Evolutionary conservation across 805 yeast genomes (phyloP), one percentile per base, ranked within the genome.

Genomic region (Wickerhamiella parazyma): DNA sequence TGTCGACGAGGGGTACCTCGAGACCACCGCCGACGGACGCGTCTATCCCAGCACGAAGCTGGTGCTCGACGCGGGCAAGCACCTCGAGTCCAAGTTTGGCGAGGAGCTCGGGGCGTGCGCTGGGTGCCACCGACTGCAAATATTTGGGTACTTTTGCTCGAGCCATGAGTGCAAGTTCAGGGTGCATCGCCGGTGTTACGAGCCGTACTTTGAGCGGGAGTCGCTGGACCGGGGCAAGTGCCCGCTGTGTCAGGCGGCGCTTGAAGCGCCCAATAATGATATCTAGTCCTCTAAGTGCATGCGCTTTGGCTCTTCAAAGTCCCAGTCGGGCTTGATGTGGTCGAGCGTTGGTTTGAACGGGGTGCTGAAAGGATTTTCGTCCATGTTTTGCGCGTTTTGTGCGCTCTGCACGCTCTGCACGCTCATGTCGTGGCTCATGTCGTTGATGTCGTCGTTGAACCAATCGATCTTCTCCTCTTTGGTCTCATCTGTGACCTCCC

Each of bases 1-100:
- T 31, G n/a, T 21, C 10, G 28, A 31, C 11, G 43, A 40, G 19
- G 43, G 43, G 8, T 40, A 35, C 36, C 21, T 40, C 19, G 43
- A 40, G 19, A 17, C 31, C 17, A n/a, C 18, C 7, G 38, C n/a
- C n/a, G 19, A 24, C 12, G 26, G 33, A 16, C 18, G 18, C 10
- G 31, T 29, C 18, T 19, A 20, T n/a, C 43, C 43, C 26, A 6
- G 17, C n/a, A n/a, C 43, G 3, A 20, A 22, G 19, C 38, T 40
- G 10, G 4, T 40, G 14, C 12, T 20, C 17, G 37, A 40, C 6
- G 43, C 38, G 12, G 33, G 22, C 2, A 18, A 33, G 16, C 17
- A 24, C 16, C 33, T 40, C 26, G 33, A 36, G 6, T 18, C 29
- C 14, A 20, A n/a, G 14, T 39, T 11, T 19, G 33, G 31, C 21